phyloP scores from a whole-genome alignment of 2,329 filamentous ascomycete species.

The Fulvia fulva region DNA sequence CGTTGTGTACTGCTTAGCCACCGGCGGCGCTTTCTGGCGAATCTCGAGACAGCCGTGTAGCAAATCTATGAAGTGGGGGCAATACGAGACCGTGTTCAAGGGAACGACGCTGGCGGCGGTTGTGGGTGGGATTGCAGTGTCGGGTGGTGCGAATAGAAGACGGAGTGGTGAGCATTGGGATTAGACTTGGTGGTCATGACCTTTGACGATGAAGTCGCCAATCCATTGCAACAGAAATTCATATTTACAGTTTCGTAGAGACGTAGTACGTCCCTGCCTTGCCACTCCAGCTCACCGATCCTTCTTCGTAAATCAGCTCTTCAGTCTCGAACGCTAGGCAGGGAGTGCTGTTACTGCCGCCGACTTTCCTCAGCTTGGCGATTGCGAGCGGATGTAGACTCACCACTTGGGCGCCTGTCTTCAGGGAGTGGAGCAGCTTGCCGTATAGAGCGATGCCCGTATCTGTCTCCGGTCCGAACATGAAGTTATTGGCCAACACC shows the following conservation, averaged over 20 bases:
- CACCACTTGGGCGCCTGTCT: constrained; percentile 79
- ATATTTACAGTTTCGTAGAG: constrained; percentile 57
- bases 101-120: constrained; percentile 29
- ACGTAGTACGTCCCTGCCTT: constrained; percentile 80
- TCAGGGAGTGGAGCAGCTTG: constrained; percentile 78
- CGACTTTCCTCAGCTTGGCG: constrained; percentile 61
- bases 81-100: constrained; percentile 39
- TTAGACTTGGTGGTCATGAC: too few species aligned
- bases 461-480: constrained; percentile 82
- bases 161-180: background rate
- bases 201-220: too few species aligned
- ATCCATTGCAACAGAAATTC: too few species aligned
- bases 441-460: constrained; percentile 64
- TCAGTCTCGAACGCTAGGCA: constrained; percentile 65
- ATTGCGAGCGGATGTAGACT: constrained; percentile 86
- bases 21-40: constrained; percentile 33
- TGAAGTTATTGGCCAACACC: constrained; percentile 95
- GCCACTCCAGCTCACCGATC: constrained; percentile 82
- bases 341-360: constrained; percentile 42
- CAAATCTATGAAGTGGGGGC: constrained; percentile 32
- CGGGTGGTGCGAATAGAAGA: constrained; percentile 5
- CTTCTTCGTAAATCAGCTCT: constrained; percentile 62
- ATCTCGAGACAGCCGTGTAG: constrained; percentile 35
- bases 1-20: constrained; percentile 26
- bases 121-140: constrained; percentile 14